phyloP scores from a whole-genome alignment of 306 rosid species.

The Rosa lucieae region DNA sequence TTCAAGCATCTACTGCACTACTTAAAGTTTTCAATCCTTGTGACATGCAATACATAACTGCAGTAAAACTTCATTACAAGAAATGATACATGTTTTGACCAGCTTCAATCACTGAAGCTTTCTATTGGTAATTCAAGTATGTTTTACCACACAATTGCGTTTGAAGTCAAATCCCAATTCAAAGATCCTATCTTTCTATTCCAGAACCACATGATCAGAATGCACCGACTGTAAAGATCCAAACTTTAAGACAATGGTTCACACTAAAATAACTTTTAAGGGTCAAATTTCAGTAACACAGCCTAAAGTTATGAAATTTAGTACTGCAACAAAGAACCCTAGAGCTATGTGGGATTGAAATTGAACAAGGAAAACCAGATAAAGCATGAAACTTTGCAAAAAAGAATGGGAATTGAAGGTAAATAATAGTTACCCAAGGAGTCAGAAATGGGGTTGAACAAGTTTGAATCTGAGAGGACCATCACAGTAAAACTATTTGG shows the following conservation, averaged over 20 bases:
- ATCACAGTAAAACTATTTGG: slow-evolving; percentile 72
- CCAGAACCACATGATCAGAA: slow-evolving; percentile 26
- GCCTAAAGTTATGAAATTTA: slow-evolving; percentile 27
- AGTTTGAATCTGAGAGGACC: slow-evolving; percentile 87
- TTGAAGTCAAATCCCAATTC: not conserved
- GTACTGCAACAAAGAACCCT: slow-evolving; percentile 44
- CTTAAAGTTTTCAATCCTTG: not conserved
- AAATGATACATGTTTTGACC: not conserved
- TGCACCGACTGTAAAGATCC: slow-evolving; percentile 14
- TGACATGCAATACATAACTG: not conserved
- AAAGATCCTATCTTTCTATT: not conserved
- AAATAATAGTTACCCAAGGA: slow-evolving; percentile 45
- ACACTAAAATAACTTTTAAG: slow-evolving; percentile 26
- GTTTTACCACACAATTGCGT: not conserved
- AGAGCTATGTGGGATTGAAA: slow-evolving; percentile 22
- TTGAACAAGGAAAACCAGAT: slow-evolving; percentile 19
- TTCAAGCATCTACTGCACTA: not conserved
- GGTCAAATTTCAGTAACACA: slow-evolving; percentile 13
- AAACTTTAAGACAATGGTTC: slow-evolving; percentile 46
- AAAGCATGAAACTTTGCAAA: slow-evolving; percentile 15
- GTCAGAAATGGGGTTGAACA: slow-evolving; percentile 34
- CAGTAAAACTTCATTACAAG: not conserved
- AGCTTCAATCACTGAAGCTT: not conserved
- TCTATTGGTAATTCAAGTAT: not conserved
- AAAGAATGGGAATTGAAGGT: slow-evolving; percentile 17